These are phyloP conservation scores for Amauroascus niger DNA, from an alignment of 2,329 filamentous ascomycete genomes.

Conservation along the genomic window DNA sequence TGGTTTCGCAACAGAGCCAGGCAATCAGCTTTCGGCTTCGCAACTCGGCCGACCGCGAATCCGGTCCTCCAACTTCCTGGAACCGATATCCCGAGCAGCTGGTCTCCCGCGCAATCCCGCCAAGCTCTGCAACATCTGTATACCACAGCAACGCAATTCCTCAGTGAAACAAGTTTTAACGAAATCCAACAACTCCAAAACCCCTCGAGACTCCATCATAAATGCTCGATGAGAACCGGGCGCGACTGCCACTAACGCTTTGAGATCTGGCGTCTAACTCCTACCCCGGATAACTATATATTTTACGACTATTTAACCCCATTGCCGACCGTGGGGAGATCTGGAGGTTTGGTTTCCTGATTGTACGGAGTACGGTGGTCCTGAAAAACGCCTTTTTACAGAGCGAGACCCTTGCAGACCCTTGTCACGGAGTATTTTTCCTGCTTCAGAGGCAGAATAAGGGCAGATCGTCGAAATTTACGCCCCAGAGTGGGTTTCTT, in stretches of 20 bases:
- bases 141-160: neutral
- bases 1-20: neutral
- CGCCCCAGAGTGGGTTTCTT: neutral
- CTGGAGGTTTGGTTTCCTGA: neutral
- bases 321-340: neutral
- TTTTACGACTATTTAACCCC: neutral
- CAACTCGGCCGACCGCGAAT: constrained; percentile 7
- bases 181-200: too few relatives aligned
- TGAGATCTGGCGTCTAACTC: neutral
- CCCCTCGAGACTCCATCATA: too few relatives aligned
- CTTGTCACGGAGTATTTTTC: constrained; percentile 2
- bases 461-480: neutral
- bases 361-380: too few relatives aligned
- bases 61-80: neutral
- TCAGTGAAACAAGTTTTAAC: too few relatives aligned
- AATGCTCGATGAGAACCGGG: too few relatives aligned
- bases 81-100: constrained; percentile 1
- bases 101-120: neutral
- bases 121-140: neutral
- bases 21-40: neutral
- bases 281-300: too few relatives aligned
- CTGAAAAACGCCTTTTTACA: too few relatives aligned
- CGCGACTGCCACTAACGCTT: too few relatives aligned
- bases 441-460: neutral
- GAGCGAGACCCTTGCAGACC: neutral